phyloP scores from a whole-genome alignment of 768 basidiomycete species.

The Amanita muscaria region DNA sequence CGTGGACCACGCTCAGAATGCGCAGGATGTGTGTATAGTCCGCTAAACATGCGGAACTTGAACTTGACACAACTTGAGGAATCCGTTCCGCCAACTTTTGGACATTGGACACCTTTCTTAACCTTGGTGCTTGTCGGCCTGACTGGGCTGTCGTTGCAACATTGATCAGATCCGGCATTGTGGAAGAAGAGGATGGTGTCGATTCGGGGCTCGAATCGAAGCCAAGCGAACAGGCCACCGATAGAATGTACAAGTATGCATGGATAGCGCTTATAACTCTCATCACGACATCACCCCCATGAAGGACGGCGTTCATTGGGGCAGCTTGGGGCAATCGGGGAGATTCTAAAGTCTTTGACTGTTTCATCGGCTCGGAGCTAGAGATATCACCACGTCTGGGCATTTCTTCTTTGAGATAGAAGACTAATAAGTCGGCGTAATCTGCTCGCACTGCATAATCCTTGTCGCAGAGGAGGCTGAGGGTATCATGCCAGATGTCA shows the following conservation, averaged over 20 bases:
- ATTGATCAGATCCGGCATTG: slow-evolving; percentile 18
- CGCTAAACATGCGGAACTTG: slow-evolving; percentile 51
- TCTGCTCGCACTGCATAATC: slow-evolving; percentile 73
- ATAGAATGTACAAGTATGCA: slow-evolving; percentile 73
- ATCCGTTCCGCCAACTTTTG: slow-evolving; percentile 43
- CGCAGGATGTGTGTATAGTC: slow-evolving; percentile 70
- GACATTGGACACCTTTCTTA: slow-evolving; percentile 49
- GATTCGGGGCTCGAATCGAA: slow-evolving; percentile 33
- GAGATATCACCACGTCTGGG: slow-evolving; percentile 47
- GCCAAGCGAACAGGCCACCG: slow-evolving; percentile 60
- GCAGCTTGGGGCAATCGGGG: slow-evolving; percentile 36
- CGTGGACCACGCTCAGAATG: slow-evolving; percentile 58
- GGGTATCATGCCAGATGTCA: slow-evolving; percentile 87
- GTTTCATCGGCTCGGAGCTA: slow-evolving; percentile 38
- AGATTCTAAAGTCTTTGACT: slow-evolving; percentile 41
- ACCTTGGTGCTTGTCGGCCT: slow-evolving; percentile 34
- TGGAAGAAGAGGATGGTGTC: slow-evolving; percentile 31
- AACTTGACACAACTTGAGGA: slow-evolving; percentile 32
- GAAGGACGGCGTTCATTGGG: slow-evolving; percentile 38
- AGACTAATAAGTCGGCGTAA: slow-evolving; percentile 64
- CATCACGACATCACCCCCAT: slow-evolving; percentile 50
- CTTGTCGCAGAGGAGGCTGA: slow-evolving; percentile 74
- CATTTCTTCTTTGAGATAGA: slow-evolving; percentile 73
- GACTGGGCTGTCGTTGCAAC: slow-evolving; percentile 4
- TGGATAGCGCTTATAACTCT: slow-evolving; percentile 75